Base-by-base conservation (phyloP, 192 early-diverging fungal species). In the Umbelopsis sp. region DNA sequence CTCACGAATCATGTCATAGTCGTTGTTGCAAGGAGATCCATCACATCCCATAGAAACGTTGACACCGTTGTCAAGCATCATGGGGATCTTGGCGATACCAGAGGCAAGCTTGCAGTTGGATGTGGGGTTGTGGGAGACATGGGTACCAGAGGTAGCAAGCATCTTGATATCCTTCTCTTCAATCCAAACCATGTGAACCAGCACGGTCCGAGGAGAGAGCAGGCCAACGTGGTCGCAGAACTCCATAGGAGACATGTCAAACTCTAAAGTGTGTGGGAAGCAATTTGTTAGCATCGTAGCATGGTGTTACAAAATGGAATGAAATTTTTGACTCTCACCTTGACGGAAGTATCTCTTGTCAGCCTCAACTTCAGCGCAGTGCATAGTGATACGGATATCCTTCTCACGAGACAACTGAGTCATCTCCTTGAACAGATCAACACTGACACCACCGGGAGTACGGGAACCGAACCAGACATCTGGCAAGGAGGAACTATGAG, bases 401-500 rank as follows among this genome's bases (percentile, higher is more conserved):
- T 56, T 56, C 45, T 72, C 71, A 16, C 62, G 71, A 36, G 45
- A 50, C 7, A 72, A 24, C 31, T 65, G 59, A 11, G 71, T 72
- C 71, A 72, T 72, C 50, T 72, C 71, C 59, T 72, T 72, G 44
- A 72, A 38, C 20, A 72, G 49, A 8, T 65, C 44, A 12, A 66
- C 38, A 29, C 71, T 72, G 16, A 72, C 65, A 16, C 71, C 71
- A 47, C 52, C 52, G 6, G 71, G 71, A 49, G 71, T 72, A 11
- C 71, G 71, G 45, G 71, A 65, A 34, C 71, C 71, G 31, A 72
- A 72, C 71, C 71, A 72, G 29, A 72, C 71, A 66, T 72, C 69
- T 71, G 22, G 21, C 22, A 9, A 22, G n/a, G 53, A 20, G 11
- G 1, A 25, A 69, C 5, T n/a, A 29, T 51, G 9, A 11, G 34